These are phyloP conservation scores for Pythium coloratum DNA, from an alignment of 352 stramenopile genomes.

Conservation along the genomic window DNA sequence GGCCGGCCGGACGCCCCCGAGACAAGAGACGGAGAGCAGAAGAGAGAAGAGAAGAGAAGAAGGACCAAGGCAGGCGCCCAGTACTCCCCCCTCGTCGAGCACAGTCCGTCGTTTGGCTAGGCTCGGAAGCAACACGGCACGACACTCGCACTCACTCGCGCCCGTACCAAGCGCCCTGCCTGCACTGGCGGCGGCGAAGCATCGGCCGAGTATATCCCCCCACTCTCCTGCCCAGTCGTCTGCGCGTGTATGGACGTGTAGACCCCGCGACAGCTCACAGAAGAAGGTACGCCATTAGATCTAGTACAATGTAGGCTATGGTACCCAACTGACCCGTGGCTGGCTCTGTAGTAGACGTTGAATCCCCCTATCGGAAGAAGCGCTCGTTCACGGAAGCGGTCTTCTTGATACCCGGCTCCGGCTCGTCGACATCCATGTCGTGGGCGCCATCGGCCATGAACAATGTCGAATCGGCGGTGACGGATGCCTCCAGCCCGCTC, in stretches of 20 bases:
- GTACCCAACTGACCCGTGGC: too few species aligned
- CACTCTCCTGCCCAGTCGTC: neutral
- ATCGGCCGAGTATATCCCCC: neutral
- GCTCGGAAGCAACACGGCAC: neutral
- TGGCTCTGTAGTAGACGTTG: neutral
- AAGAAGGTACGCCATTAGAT: neutral
- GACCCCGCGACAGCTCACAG: neutral
- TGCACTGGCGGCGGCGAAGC: neutral
- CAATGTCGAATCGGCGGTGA: constrained; percentile 9
- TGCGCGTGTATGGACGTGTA: neutral
- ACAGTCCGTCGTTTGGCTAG: neutral
- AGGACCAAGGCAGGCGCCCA: neutral
- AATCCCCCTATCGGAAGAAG: neutral
- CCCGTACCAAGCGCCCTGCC: neutral
- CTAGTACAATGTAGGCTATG: too few species aligned
- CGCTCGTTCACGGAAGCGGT: neutral
- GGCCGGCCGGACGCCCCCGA: neutral
- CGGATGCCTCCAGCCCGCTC: neutral
- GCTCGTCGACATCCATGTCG: neutral
- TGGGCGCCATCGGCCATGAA: neutral
- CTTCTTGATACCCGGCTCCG: neutral
- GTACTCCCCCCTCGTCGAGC: neutral
- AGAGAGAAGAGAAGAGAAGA: neutral
- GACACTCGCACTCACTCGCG: neutral
- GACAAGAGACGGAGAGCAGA: neutral